phyloP scores from a whole-genome alignment of 2,329 filamentous ascomycete genomes.

The Clonostachys rhizophaga region DNA sequence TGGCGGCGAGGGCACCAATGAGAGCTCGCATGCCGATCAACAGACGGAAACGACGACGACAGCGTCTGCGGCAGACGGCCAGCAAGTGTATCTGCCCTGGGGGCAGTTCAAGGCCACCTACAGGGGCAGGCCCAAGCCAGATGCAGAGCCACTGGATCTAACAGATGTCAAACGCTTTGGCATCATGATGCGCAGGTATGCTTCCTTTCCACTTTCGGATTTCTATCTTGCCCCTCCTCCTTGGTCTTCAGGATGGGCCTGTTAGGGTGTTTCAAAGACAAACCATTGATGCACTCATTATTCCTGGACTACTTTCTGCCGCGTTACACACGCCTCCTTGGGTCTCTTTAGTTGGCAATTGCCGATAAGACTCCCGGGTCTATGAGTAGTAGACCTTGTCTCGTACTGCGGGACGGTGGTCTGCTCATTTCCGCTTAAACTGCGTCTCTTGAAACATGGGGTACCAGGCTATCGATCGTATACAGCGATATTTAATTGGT shows the following conservation, averaged over 20 bases:
- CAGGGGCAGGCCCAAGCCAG: slow-evolving; percentile 59
- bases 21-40: not conserved
- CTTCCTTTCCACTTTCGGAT: not conserved
- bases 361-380: not conserved
- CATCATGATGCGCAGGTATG: slow-evolving; percentile 77
- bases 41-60: not conserved
- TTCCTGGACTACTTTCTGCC: too few species aligned
- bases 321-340: too few species aligned
- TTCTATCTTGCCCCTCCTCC: not conserved
- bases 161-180: slow-evolving; percentile 61
- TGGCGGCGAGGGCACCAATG: slow-evolving; percentile 10
- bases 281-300: not conserved
- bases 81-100: slow-evolving; percentile 56
- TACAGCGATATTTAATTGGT: too few species aligned
- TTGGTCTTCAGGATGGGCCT: not conserved
- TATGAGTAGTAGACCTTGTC: not conserved
- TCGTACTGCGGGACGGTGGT: not conserved
- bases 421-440: not conserved
- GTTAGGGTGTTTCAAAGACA: not conserved
- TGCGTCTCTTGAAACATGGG: not conserved
- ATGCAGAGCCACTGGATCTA: slow-evolving; percentile 55
- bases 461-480: too few species aligned
- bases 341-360: too few species aligned
- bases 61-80: not conserved
- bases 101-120: slow-evolving; percentile 66